Evolutionary conservation across 805 yeast species (phyloP).

Genomic region (Citeromyces matritensis): DNA sequence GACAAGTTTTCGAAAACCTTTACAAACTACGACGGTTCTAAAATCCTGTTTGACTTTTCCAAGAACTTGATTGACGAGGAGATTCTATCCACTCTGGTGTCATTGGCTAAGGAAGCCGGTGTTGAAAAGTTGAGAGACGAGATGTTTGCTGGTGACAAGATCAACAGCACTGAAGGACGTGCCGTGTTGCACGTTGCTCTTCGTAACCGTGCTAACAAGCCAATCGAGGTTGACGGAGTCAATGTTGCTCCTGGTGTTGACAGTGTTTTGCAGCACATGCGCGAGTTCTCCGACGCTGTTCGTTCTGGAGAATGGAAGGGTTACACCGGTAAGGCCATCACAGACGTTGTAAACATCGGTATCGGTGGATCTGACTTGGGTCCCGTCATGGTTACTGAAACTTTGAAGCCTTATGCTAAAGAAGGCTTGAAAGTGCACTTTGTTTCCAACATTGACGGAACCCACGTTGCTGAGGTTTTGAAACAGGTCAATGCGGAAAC

Average conservation of each 20-base stretch:
- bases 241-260: slow-evolving; percentile 90
- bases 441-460: slow-evolving; percentile 97
- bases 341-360: slow-evolving; percentile 93
- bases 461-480: slow-evolving; percentile 86
- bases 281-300: slow-evolving; percentile 80
- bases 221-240: slow-evolving; percentile 79
- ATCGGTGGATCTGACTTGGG: slow-evolving; percentile 99
- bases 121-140: slow-evolving; percentile 80
- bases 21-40: slow-evolving; percentile 72
- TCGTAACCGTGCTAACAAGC: slow-evolving; percentile 79
- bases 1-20: slow-evolving; percentile 65
- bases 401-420: slow-evolving; percentile 77
- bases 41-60: slow-evolving; percentile 88
- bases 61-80: slow-evolving; percentile 88
- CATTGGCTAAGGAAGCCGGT: slow-evolving; percentile 81
- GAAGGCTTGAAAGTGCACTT: slow-evolving; percentile 71
- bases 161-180: slow-evolving; percentile 91
- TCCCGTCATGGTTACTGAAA: slow-evolving; percentile 99
- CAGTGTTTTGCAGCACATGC: slow-evolving; percentile 86
- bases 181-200: slow-evolving; percentile 96
- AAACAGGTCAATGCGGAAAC: slow-evolving; percentile 75
- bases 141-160: slow-evolving; percentile 86
- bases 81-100: slow-evolving; percentile 47
- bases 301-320: slow-evolving; percentile 96
- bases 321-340: slow-evolving; percentile 87